These are phyloP conservation scores for Diaporthe capsici DNA, from an alignment of 2,329 filamentous ascomycete genomes.

Conservation along the genomic window DNA sequence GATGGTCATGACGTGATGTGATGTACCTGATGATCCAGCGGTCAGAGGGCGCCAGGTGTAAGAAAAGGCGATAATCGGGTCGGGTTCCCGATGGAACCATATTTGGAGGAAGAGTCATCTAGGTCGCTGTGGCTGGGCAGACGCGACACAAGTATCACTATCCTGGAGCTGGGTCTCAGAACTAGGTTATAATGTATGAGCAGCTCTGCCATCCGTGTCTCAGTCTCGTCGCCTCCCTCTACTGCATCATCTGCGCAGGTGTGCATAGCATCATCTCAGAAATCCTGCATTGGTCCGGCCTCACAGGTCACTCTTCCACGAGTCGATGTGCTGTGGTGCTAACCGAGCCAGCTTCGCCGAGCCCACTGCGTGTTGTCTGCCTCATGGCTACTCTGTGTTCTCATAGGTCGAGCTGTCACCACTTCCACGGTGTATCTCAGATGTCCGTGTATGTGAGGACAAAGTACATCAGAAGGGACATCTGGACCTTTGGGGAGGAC, in stretches of 20 bases:
- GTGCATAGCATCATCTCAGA: background rate
- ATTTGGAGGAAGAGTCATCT: background rate
- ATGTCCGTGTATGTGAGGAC: no score
- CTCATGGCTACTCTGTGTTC: background rate
- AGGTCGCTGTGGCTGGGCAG: background rate
- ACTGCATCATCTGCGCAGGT: background rate
- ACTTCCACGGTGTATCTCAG: no score
- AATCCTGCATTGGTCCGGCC: no score
- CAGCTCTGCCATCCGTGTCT: background rate
- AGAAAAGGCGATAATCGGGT: background rate
- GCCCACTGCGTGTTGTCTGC: background rate
- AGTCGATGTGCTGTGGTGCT: background rate
- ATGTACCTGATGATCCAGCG: background rate
- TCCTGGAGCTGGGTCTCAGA: background rate
- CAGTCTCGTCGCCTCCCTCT: background rate
- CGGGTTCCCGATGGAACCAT: no score
- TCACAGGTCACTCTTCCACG: no score
- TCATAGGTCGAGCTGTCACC: background rate
- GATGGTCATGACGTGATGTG: slow-evolving; percentile 26
- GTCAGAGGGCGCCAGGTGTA: no score
- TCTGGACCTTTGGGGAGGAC: no score
- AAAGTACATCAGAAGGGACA: no score
- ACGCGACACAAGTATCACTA: background rate
- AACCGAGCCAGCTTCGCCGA: background rate
- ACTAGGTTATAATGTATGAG: background rate